These are phyloP conservation scores for Immersiella caudata DNA, from an alignment of 495 filamentous ascomycete genomes.

Conservation along the genomic window DNA sequence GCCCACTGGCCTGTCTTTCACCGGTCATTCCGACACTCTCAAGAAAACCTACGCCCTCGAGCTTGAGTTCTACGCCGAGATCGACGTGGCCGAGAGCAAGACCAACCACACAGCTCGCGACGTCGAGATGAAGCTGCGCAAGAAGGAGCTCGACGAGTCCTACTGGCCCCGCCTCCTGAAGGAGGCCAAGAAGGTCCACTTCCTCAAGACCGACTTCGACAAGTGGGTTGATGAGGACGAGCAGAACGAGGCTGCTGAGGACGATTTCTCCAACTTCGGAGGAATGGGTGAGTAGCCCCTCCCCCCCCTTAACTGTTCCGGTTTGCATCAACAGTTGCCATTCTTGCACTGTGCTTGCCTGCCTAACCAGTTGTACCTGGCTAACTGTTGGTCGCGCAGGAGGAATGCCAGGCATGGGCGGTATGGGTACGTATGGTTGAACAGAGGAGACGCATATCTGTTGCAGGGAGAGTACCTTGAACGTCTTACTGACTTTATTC, in stretches of 20 bases:
- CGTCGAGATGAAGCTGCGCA: constrained; percentile 86
- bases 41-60: constrained; percentile 86
- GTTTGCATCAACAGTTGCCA: neutral
- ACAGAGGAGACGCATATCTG: constrained; percentile 5
- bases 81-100: constrained; percentile 81
- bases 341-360: neutral
- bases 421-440: constrained; percentile 48
- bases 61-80: constrained; percentile 89
- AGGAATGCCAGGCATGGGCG: constrained; percentile 51
- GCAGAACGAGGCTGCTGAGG: constrained; percentile 84
- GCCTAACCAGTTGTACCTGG: constrained; percentile 5
- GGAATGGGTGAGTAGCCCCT: constrained; percentile 52
- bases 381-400: constrained; percentile 29
- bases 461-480: constrained; percentile 18
- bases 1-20: constrained; percentile 75
- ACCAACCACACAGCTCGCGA: constrained; percentile 80
- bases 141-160: constrained; percentile 90
- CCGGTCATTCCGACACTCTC: constrained; percentile 71
- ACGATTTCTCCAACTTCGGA: constrained; percentile 77
- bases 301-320: neutral
- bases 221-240: constrained; percentile 99
- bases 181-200: constrained; percentile 85
- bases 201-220: constrained; percentile 98
- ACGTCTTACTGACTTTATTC: constrained; percentile 13
- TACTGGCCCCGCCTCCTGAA: constrained; percentile 96